phyloP scores from a whole-genome alignment of 257 asterid species.

The Nicotiana sylvestris region DNA sequence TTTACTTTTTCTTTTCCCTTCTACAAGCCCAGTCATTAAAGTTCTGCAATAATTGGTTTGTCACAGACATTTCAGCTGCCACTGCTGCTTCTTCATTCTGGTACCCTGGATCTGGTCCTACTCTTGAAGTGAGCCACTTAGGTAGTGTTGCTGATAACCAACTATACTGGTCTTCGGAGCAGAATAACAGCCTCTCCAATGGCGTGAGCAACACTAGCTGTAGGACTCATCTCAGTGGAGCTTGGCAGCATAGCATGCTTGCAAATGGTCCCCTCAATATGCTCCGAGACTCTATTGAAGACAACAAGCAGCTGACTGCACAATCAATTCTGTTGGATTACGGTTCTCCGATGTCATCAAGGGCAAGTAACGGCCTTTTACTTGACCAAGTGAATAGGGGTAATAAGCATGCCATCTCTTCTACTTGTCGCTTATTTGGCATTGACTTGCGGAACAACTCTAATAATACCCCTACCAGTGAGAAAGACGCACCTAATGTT shows the following conservation, averaged over 20 bases:
- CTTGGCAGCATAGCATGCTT: slow-evolving; percentile 27
- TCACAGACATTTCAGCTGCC: slow-evolving; percentile 28
- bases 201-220: slow-evolving; percentile 11
- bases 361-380: slow-evolving; percentile 31
- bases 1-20: neutral
- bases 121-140: slow-evolving; percentile 35
- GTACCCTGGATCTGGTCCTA: slow-evolving; percentile 32
- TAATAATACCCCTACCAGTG: slow-evolving; percentile 19
- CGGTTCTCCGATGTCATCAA: slow-evolving; percentile 44
- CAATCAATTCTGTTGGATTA: slow-evolving; percentile 30
- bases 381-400: slow-evolving; percentile 33
- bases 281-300: slow-evolving; percentile 39
- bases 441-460: slow-evolving; percentile 60
- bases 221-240: slow-evolving; percentile 24
- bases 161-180: slow-evolving; percentile 47
- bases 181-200: slow-evolving; percentile 17
- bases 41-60: slow-evolving; percentile 10
- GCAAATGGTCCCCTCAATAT: slow-evolving; percentile 35
- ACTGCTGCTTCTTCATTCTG: slow-evolving; percentile 43
- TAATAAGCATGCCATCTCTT: slow-evolving; percentile 33
- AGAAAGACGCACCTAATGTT: slow-evolving; percentile 23
- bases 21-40: neutral
- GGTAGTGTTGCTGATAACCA: slow-evolving; percentile 28
- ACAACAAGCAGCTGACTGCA: slow-evolving; percentile 25
- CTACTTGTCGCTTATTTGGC: slow-evolving; percentile 64